phyloP scores from a whole-genome alignment of 352 stramenopile species.

The Phytophthora capsici region DNA sequence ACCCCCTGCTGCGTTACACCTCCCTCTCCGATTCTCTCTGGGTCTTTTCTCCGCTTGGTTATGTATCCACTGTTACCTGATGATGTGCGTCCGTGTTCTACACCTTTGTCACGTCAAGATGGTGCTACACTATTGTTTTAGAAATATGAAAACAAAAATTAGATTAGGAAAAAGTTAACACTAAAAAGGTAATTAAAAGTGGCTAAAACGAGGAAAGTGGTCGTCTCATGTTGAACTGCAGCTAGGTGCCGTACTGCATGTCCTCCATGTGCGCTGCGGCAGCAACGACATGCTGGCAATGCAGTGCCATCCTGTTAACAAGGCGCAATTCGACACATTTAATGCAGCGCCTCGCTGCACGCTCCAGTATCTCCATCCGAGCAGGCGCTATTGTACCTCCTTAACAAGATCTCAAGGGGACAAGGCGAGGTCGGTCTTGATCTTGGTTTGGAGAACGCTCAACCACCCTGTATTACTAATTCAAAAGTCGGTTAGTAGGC shows the following conservation, averaged over 20 bases:
- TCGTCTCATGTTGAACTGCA: too few species aligned
- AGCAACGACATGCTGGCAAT: neutral
- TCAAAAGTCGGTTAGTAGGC: neutral
- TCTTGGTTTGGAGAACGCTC: neutral
- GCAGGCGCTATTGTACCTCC: too few species aligned
- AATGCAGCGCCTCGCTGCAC: neutral
- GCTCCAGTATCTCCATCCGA: too few species aligned
- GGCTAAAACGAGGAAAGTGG: neutral
- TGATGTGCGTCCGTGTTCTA: too few species aligned
- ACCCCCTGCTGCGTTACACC: too few species aligned
- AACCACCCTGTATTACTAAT: neutral
- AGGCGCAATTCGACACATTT: neutral
- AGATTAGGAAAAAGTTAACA: neutral
- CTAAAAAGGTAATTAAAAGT: neutral
- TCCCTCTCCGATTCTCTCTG: too few species aligned
- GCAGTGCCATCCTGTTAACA: neutral
- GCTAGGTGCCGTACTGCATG: neutral
- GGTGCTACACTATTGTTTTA: too few species aligned
- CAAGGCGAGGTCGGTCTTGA: too few species aligned
- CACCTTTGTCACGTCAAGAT: neutral
- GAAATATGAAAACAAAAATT: neutral
- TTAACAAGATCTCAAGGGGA: too few species aligned
- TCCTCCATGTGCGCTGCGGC: neutral
- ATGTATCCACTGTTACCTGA: too few species aligned
- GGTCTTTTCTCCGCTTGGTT: too few species aligned